phyloP scores from a whole-genome alignment of 306 rosid species.

The Alnus rubra region DNA sequence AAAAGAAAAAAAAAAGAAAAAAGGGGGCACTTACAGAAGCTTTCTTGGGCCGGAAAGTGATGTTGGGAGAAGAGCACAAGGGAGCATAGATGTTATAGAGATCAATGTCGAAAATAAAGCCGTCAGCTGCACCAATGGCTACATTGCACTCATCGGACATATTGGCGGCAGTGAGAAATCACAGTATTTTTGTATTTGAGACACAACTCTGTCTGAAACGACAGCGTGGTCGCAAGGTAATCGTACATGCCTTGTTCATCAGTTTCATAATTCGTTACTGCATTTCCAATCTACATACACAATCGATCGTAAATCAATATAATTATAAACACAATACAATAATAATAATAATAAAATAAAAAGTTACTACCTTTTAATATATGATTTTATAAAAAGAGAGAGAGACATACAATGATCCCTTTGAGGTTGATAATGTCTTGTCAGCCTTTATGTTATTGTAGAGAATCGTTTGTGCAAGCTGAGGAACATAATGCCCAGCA shows the following conservation, averaged over 20 bases:
- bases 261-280: slow-evolving; percentile 65
- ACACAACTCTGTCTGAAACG: slow-evolving; percentile 36
- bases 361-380: too few relatives aligned
- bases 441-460: slow-evolving; percentile 51
- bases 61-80: slow-evolving; percentile 32
- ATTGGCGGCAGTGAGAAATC: slow-evolving; percentile 36
- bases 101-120: slow-evolving; percentile 23
- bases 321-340: too few relatives aligned
- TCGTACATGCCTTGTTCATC: slow-evolving; percentile 61
- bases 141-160: slow-evolving; percentile 26
- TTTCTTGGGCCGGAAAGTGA: slow-evolving; percentile 55
- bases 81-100: slow-evolving; percentile 72
- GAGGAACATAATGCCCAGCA: slow-evolving; percentile 96
- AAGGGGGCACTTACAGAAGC: slow-evolving; percentile 43
- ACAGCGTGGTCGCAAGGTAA: slow-evolving; percentile 59
- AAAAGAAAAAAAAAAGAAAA: too few relatives aligned
- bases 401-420: slow-evolving; percentile 72
- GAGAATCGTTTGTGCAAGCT: slow-evolving; percentile 82
- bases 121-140: slow-evolving; percentile 5
- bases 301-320: too few relatives aligned
- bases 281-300: slow-evolving; percentile 63
- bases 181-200: slow-evolving; percentile 32
- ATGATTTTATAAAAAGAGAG: not conserved
- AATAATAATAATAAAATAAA: too few relatives aligned
- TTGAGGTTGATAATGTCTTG: slow-evolving; percentile 68